Base-by-base conservation (phyloP, 179 eudicot genomes). In the Drosera spatulata region DNA sequence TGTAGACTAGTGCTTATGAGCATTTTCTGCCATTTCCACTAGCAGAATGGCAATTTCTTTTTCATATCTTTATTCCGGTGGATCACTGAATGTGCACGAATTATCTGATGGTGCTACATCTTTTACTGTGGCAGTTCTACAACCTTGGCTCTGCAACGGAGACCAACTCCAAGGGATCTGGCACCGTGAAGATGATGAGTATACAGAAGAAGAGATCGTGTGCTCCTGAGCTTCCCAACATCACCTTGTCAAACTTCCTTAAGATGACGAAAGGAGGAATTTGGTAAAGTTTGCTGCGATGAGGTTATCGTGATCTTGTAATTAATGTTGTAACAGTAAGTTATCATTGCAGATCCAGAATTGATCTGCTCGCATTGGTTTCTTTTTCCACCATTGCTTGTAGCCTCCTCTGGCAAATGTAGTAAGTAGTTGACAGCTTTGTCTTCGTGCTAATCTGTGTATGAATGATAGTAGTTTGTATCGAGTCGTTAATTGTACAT, bases 201-300 rank as follows among this genome's bases (percentile, higher is more conserved):
- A 82, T 89, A 64, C 84, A 69, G 82, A 91, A 79, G 77, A 91
- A 82, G 73, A 85, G 73, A 67, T 68, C 76, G 3, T 77, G 70
- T 39, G 52, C 69, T 2, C 37, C n/a, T 2, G 82, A 82, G 55
- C 67, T 84, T 51, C 91, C 95, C 42, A 82, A 72, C 68, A 76
- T 88, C 55, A 85, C 96, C 37, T 82, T 91, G 43, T 74, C 82
- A 77, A 82, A 80, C 47, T 91, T 82, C 70, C 82, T 91, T 60
- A 84, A 74, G 63, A 82, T 84, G 98, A 83, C 86, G 5, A 91
- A 82, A 71, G 87, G 77, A 67, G 98, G 98, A 57, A 65, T 66
- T 53, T 77, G 82, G 78, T 77, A 65, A 73, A 13, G 11, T 45
- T 41, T 52, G 58, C 41, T 1, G 12, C 12, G 12, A 11, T 10